Percentiles rank a stretch among this genome's conserved stretches.
phyloP scores from a whole-genome alignment of 805 yeast species.

The Cyberlindnera maclurae region DNA sequence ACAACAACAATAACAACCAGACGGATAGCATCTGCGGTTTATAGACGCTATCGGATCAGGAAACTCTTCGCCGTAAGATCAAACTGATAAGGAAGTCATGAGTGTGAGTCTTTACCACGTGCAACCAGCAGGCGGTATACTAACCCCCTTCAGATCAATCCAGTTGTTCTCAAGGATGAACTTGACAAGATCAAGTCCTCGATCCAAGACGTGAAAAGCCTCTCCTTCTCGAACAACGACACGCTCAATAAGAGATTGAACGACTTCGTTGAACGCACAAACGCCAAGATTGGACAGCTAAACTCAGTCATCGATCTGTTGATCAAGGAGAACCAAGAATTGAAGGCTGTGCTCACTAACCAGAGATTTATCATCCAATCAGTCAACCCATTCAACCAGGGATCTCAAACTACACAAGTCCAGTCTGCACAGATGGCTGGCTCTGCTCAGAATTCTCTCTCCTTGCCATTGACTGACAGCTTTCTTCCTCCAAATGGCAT shows the following conservation, averaged over 20 bases:
- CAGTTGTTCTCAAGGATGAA: constrained; percentile 17
- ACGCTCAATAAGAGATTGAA: constrained; percentile 17
- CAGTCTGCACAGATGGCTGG: constrained; percentile 1
- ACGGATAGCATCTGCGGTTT: too few relatives aligned
- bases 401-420: constrained; percentile 5
- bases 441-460: constrained; percentile 7
- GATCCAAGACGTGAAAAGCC: constrained; percentile 17
- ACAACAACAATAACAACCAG: too few relatives aligned
- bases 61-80: too few relatives aligned
- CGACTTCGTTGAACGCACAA: constrained; percentile 19
- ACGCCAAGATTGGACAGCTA: constrained; percentile 17
- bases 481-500: constrained; percentile 5
- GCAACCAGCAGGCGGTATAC: neutral
- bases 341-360: constrained; percentile 15
- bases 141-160: constrained; percentile 7
- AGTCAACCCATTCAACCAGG: constrained; percentile 10
- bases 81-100: neutral
- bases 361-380: constrained; percentile 22
- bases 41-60: too few relatives aligned
- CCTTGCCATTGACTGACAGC: constrained; percentile 9
- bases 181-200: constrained; percentile 18
- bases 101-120: neutral
- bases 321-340: constrained; percentile 23
- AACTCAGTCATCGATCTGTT: constrained; percentile 18
- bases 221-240: constrained; percentile 17